phyloP scores from a whole-genome alignment of 2,329 filamentous ascomycete species.

The Capronia coronata region DNA sequence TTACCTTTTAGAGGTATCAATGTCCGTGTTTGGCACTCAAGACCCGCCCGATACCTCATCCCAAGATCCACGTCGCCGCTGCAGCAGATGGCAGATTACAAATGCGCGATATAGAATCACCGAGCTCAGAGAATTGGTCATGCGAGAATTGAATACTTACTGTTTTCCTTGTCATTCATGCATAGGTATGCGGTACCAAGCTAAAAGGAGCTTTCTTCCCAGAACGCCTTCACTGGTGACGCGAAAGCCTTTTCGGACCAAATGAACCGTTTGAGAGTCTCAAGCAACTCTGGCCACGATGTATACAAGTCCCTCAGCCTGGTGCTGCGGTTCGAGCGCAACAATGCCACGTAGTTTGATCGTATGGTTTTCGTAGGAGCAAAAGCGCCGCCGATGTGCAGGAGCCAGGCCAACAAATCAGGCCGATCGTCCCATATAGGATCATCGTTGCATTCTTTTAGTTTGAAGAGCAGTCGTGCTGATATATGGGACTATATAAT shows the following conservation, averaged over 20 bases:
- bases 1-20: no score
- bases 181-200: no score
- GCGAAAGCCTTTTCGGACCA: constrained; percentile 39
- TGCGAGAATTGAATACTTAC: no score
- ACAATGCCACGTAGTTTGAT: constrained; percentile 30
- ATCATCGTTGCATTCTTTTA: constrained; percentile 32
- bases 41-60: no score
- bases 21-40: no score
- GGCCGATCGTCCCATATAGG: constrained; percentile 32
- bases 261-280: constrained; percentile 34
- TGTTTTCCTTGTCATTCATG: no score
- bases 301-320: constrained; percentile 24
- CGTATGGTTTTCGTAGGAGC: constrained; percentile 31
- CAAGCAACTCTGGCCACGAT: constrained; percentile 33
- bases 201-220: constrained; percentile 8
- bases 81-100: no score
- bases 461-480: constrained; percentile 31
- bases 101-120: no score
- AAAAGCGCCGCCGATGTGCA: constrained; percentile 38
- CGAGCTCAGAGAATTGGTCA: no score
- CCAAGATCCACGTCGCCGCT: no score
- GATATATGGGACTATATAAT: constrained; percentile 16
- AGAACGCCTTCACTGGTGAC: constrained; percentile 32
- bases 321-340: constrained; percentile 14
- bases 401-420: constrained; percentile 36